phyloP scores from a whole-genome alignment of 1,284 basidiomycete species.

The Xerocomus amazonicus region DNA sequence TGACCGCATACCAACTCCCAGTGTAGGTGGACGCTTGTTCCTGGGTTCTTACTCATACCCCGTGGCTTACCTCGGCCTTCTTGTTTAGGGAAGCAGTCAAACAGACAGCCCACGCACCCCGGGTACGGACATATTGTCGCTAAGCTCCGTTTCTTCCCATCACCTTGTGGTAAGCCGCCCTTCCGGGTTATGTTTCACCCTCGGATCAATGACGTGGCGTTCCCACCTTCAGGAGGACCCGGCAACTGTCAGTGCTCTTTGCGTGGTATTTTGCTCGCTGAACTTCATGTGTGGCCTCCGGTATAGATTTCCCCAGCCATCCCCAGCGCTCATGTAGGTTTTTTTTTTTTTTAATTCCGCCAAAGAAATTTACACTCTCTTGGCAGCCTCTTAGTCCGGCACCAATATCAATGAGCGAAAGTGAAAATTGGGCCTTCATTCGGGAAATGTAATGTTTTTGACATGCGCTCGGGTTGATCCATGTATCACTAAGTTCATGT shows the following conservation, averaged over 20 bases:
- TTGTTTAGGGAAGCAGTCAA: neutral
- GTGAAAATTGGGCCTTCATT: conserved; percentile 11
- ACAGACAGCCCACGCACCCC: neutral
- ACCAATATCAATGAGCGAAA: neutral
- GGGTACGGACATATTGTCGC: neutral
- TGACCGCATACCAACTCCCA: neutral
- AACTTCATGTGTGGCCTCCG: neutral
- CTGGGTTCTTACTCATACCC: neutral
- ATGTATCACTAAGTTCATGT: neutral
- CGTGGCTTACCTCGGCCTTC: conserved; percentile 3
- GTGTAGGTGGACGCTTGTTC: conserved; percentile 7
- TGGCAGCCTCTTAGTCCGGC: conserved; percentile 6
- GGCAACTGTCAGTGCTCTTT: neutral
- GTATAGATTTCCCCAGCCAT: conserved; percentile 1
- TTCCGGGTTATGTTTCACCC: neutral
- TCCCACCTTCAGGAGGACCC: neutral
- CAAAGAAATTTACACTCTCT: neutral
- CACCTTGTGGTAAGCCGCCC: conserved; percentile 2
- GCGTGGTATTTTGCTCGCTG: neutral
- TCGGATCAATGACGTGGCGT: neutral
- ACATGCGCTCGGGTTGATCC: neutral
- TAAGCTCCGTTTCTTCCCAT: neutral
- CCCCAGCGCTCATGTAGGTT: conserved; percentile 4
- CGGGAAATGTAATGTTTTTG: conserved; percentile 12
- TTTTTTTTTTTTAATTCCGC: neutral